phyloP scores from a whole-genome alignment of 805 yeast species.

The Torulaspora indica region DNA sequence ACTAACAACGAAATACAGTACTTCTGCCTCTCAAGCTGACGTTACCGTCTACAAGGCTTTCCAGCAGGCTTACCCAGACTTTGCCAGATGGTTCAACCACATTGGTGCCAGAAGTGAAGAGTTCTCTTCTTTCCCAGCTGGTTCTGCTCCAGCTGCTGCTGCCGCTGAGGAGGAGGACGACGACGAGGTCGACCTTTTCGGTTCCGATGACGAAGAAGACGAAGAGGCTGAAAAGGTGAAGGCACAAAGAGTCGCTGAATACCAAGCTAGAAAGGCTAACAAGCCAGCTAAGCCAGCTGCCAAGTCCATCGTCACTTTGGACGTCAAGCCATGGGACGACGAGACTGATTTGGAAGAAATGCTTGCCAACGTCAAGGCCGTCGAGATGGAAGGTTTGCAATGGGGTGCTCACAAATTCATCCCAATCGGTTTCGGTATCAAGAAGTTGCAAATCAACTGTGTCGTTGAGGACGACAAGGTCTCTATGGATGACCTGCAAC shows the following conservation, averaged over 20 bases:
- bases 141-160: slow-evolving; percentile 49
- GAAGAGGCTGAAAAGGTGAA: slow-evolving; percentile 96
- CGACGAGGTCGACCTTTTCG: slow-evolving; percentile 93
- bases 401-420: slow-evolving; percentile 98
- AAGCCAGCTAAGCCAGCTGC: slow-evolving; percentile 98
- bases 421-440: slow-evolving; percentile 99
- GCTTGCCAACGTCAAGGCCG: slow-evolving; percentile 77
- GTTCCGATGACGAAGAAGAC: slow-evolving; percentile 90
- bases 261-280: slow-evolving; percentile 95
- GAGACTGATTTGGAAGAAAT: slow-evolving; percentile 93
- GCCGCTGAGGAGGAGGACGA: slow-evolving; percentile 62
- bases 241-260: slow-evolving; percentile 96
- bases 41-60: slow-evolving; percentile 91
- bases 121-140: slow-evolving; percentile 78
- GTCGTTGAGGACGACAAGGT: slow-evolving; percentile 97
- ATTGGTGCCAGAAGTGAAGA: slow-evolving; percentile 88
- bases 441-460: slow-evolving; percentile 97
- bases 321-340: slow-evolving; percentile 99
- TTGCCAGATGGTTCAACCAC: slow-evolving; percentile 98
- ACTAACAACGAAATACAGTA: slow-evolving; percentile 40
- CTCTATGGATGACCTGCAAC: slow-evolving; percentile 84
- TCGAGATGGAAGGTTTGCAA: slow-evolving; percentile 85
- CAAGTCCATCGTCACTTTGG: slow-evolving; percentile 93
- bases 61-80: slow-evolving; percentile 87
- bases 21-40: slow-evolving; percentile 92